These are phyloP conservation scores for Canavalia gladiata DNA, from an alignment of 306 rosid genomes.

Conservation along the genomic window DNA sequence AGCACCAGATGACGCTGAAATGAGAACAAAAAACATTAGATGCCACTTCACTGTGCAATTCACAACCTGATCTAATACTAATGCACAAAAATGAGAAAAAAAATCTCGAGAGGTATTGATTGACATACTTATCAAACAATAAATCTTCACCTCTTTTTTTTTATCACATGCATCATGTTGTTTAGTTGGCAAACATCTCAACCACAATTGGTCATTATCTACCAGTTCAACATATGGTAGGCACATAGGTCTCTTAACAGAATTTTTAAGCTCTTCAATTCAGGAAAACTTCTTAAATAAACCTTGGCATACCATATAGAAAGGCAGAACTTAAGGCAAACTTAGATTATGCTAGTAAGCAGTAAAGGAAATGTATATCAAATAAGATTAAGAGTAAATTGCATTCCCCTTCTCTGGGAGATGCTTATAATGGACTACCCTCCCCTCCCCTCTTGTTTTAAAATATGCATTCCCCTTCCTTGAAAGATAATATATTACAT, in stretches of 20 bases:
- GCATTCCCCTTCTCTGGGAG: too few species aligned
- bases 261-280: background rate
- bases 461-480: too few species aligned
- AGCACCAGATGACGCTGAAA: slow-evolving; percentile 98
- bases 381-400: background rate
- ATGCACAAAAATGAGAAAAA: background rate
- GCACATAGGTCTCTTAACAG: background rate
- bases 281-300: background rate
- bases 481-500: too few species aligned
- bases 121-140: background rate
- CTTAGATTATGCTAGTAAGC: background rate
- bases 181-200: background rate
- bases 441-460: too few species aligned
- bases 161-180: background rate
- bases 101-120: background rate
- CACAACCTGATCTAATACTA: background rate
- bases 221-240: slow-evolving; percentile 20
- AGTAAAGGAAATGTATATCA: slow-evolving; percentile 1
- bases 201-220: background rate
- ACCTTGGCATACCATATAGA: background rate
- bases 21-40: slow-evolving; percentile 40
- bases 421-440: too few species aligned
- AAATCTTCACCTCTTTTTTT: background rate
- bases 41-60: background rate
- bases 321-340: slow-evolving; percentile 22